Conservation (phyloP, 2,329 filamentous ascomycete species). For the Sporothrix inflata region DNA sequence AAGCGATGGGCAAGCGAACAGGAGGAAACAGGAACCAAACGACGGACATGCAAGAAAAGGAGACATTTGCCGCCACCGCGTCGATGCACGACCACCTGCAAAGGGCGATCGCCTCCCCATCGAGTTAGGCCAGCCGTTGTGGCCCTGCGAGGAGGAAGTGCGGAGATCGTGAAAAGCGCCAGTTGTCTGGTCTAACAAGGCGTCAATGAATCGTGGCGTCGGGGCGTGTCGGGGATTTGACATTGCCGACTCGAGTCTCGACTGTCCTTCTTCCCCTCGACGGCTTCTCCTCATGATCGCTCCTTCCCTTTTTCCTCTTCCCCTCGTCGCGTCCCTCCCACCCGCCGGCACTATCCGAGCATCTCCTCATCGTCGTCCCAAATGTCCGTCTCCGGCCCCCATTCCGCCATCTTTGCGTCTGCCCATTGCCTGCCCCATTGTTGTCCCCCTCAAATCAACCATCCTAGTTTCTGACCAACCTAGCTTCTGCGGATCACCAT, state of each 20-base stretch:
- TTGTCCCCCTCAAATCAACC: background rate
- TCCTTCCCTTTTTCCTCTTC: background rate
- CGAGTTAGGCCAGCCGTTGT: background rate
- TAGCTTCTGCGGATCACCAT: background rate
- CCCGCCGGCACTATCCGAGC: background rate
- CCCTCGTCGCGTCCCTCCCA: background rate
- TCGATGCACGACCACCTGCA: background rate
- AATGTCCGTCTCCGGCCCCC: slow-evolving; percentile 1
- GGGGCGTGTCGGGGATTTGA: background rate
- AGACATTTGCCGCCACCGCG: background rate
- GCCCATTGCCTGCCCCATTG: background rate
- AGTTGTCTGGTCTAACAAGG: background rate
- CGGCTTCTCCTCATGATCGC: background rate
- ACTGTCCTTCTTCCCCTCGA: too few relatives aligned
- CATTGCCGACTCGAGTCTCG: too few relatives aligned
- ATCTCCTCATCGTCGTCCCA: background rate
- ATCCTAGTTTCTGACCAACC: background rate
- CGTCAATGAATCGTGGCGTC: slow-evolving; percentile 1
- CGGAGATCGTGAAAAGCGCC: background rate
- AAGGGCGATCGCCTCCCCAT: background rate
- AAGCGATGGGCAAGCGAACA: background rate
- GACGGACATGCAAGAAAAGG: too few relatives aligned
- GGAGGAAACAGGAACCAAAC: background rate
- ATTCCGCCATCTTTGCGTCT: background rate
- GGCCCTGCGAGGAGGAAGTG: background rate